These are phyloP conservation scores for Coemansia sp. DNA, from an alignment of 192 early-diverging fungal species.

Conservation along the genomic window DNA sequence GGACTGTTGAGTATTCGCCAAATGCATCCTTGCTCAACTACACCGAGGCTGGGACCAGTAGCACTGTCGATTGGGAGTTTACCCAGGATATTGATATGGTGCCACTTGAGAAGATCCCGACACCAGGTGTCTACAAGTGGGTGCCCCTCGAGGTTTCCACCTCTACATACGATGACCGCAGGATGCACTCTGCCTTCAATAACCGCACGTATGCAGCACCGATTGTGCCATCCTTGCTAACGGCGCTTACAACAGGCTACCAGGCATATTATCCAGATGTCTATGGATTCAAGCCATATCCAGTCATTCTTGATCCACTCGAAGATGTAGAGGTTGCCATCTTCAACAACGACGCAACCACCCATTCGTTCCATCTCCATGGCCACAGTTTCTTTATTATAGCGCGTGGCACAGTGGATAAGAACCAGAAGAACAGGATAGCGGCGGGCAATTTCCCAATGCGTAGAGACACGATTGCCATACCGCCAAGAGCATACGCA, in stretches of 20 bases:
- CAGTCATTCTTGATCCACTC: constrained; percentile 62
- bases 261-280: constrained; percentile 57
- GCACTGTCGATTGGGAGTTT: constrained; percentile 41
- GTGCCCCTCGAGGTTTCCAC: constrained; percentile 63
- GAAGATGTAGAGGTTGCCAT: constrained; percentile 69
- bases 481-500: constrained; percentile 63
- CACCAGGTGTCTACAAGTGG: constrained; percentile 44
- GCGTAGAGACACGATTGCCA: constrained; percentile 71
- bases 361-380: constrained; percentile 83
- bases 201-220: constrained; percentile 65
- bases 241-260: constrained; percentile 63
- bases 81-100: constrained; percentile 63
- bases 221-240: constrained; percentile 66
- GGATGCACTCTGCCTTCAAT: constrained; percentile 78
- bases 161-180: constrained; percentile 63
- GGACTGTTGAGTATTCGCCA: constrained; percentile 39
- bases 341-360: constrained; percentile 71
- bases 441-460: constrained; percentile 25
- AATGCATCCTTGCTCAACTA: constrained; percentile 19
- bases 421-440: constrained; percentile 26
- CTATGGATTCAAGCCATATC: constrained; percentile 65
- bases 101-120: constrained; percentile 43
- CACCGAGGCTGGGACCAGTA: neutral
- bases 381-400: constrained; percentile 82
- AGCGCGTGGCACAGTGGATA: constrained; percentile 50